phyloP scores from a whole-genome alignment of 495 filamentous ascomycete genomes.

The Annulohypoxylon stygium region DNA sequence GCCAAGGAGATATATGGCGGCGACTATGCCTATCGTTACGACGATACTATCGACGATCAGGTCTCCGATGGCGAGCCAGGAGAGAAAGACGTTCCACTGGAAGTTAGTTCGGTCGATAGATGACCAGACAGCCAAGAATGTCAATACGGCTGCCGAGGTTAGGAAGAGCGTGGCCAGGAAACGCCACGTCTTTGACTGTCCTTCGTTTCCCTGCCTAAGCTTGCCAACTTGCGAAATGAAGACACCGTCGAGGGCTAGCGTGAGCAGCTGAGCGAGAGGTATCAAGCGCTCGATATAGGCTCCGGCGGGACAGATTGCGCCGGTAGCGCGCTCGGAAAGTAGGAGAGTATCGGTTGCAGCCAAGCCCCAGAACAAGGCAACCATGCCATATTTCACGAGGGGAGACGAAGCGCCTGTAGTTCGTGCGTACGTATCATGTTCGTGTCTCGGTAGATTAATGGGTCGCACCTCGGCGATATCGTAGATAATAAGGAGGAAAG shows the following conservation, averaged over 20 bases:
- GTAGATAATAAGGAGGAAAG: conserved; percentile 41
- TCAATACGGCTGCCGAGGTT: conserved; percentile 40
- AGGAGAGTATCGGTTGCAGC: conserved; percentile 44
- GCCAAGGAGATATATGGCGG: conserved; percentile 42
- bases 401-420: conserved; percentile 14
- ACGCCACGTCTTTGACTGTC: conserved; percentile 29
- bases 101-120: conserved; percentile 39
- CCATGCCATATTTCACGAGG: conserved; percentile 29
- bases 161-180: conserved; percentile 37
- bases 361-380: conserved; percentile 47
- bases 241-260: conserved; percentile 38
- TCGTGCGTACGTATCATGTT: conserved; percentile 23
- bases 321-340: conserved; percentile 40
- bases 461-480: conserved; percentile 34
- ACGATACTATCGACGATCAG: conserved; percentile 37
- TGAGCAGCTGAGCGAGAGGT: conserved; percentile 46
- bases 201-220: conserved; percentile 36
- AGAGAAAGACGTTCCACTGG: conserved; percentile 44
- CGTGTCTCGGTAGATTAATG: conserved; percentile 31
- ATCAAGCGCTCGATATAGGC: conserved; percentile 40
- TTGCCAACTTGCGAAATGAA: conserved; percentile 40
- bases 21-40: conserved; percentile 33
- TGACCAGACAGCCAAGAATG: conserved; percentile 46
- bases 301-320: conserved; percentile 47
- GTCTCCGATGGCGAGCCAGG: conserved; percentile 40